These are phyloP conservation scores for Kokia cookei DNA, from an alignment of 441 rosid species.

Conservation along the genomic window DNA sequence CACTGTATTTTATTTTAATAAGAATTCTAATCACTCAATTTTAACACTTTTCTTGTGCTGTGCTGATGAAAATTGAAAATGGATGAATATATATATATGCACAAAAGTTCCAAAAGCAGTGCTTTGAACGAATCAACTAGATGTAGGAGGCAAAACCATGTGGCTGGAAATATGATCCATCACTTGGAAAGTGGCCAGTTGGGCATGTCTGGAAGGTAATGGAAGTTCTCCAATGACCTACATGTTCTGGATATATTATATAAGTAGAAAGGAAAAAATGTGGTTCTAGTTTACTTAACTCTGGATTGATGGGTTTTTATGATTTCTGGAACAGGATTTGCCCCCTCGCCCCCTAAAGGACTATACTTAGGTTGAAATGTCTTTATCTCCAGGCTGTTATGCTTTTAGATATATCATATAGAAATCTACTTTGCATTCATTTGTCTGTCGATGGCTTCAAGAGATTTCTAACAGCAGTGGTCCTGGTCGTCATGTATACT, in stretches of 20 bases:
- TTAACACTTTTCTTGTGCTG: neutral
- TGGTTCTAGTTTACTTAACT: neutral
- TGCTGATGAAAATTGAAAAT: neutral
- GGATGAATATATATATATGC: neutral
- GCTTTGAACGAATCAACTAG: neutral
- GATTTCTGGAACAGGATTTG: neutral
- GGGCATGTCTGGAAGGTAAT: neutral
- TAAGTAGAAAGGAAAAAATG: neutral
- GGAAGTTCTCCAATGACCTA: neutral
- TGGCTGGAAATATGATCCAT: neutral
- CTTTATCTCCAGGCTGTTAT: neutral
- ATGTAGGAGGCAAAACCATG: neutral
- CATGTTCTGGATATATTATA: neutral
- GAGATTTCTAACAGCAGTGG: neutral
- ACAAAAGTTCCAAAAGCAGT: neutral
- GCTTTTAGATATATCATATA: neutral
- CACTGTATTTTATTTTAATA: too few relatives aligned
- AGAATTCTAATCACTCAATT: too few relatives aligned
- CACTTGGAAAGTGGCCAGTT: neutral
- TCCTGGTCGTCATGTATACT: neutral
- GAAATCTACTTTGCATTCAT: neutral
- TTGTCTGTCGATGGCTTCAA: neutral
- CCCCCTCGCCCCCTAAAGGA: neutral
- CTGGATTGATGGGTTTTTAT: neutral
- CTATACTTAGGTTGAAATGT: neutral